Percentiles rank a stretch among this genome's conserved stretches.
Evolutionary conservation across 768 basidiomycete species (phyloP).

Genomic region (Trametes elegans): DNA sequence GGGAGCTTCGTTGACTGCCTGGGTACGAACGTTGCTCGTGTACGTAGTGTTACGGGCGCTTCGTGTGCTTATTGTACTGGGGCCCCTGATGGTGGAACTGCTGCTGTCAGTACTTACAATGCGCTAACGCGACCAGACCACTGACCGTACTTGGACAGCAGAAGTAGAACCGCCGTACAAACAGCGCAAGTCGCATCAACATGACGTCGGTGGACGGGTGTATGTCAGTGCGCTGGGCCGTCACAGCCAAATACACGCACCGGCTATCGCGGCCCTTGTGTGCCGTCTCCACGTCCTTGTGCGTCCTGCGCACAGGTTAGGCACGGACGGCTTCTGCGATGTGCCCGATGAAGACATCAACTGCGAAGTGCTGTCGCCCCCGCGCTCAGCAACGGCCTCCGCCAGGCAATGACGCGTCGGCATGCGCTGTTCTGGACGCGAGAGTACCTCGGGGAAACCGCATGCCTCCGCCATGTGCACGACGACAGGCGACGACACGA

Average conservation of each 20-base stretch:
- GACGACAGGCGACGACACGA: background rate
- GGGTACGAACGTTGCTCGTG: background rate
- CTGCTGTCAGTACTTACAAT: too few relatives aligned
- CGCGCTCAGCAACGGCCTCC: background rate
- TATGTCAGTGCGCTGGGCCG: background rate
- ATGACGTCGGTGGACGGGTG: constrained; percentile 11
- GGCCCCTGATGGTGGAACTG: too few relatives aligned
- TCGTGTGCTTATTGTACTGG: background rate
- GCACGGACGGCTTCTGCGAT: constrained; percentile 2
- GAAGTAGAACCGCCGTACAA: background rate
- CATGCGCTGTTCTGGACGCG: background rate
- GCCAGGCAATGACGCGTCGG: constrained; percentile 3
- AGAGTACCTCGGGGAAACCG: constrained; percentile 6
- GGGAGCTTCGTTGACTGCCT: background rate
- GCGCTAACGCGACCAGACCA: background rate
- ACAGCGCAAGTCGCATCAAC: constrained; percentile 4
- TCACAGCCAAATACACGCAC: background rate
- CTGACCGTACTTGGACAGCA: background rate
- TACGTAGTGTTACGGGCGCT: background rate
- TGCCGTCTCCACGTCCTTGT: constrained; percentile 15
- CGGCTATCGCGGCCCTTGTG: constrained; percentile 7
- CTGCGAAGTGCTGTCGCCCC: background rate
- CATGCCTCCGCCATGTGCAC: background rate
- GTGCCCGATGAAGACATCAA: background rate
- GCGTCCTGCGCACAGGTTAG: background rate